A percentile compares a stretch with the other conserved stretches of the same genome.
These are phyloP conservation scores for Epichloe gansuensis DNA, from an alignment of 2,329 filamentous ascomycete species.

Conservation along the genomic window DNA sequence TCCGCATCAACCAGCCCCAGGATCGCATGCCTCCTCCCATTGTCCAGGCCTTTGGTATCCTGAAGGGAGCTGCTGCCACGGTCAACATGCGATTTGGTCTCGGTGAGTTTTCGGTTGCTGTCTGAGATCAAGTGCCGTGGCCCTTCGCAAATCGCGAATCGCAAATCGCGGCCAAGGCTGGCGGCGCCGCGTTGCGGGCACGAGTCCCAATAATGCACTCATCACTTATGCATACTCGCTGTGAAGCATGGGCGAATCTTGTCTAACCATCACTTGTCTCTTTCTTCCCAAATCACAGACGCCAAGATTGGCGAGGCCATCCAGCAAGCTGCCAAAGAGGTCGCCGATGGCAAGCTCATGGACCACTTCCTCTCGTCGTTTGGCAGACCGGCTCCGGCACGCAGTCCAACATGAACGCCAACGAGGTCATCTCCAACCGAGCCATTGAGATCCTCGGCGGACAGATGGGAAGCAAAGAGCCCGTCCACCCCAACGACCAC, in stretches of 20 bases:
- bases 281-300: constrained; percentile 3
- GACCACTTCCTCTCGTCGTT: constrained; percentile 96
- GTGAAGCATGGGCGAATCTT: neutral
- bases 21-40: constrained; percentile 95
- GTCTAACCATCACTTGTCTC: neutral
- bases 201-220: neutral
- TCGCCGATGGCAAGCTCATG: constrained; percentile 82
- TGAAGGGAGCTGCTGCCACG: constrained; percentile 90
- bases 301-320: constrained; percentile 85
- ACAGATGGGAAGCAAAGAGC: constrained; percentile 91
- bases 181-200: neutral
- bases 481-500: constrained; percentile 98
- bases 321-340: constrained; percentile 85
- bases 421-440: constrained; percentile 98
- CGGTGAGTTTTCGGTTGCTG: constrained; percentile 29
- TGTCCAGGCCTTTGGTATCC: constrained; percentile 85
- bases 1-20: constrained; percentile 98
- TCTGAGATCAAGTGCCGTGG: no score
- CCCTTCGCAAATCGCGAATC: no score
- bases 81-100: constrained; percentile 95
- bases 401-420: constrained; percentile 99
- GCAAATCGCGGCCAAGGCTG: no score
- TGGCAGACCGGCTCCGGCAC: constrained; percentile 99
- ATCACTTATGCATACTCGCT: neutral
- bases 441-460: constrained; percentile 96